Evolutionary conservation across 1,139 yeast species (phyloP), one percentile per base, ranked within the genome.

Genomic region (Pichia sp.): DNA sequence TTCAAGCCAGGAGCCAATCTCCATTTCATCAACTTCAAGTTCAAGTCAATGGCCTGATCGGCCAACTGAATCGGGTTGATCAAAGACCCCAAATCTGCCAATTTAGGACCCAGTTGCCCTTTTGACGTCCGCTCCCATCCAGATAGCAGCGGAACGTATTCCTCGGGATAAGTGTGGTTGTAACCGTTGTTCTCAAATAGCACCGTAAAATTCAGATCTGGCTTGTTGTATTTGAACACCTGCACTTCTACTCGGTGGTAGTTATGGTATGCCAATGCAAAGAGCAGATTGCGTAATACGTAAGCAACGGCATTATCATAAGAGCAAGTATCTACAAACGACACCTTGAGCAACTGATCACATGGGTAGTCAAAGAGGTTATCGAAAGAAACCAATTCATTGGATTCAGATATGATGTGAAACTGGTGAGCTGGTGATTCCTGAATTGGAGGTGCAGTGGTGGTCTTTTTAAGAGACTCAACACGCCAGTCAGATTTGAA

Each of bases 1-100:
- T 92, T 75, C 6, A 92, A 61, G 8, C 78, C 74, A 0, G 98
- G 97, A 1, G 88, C 90, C 31, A 92, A 76, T 54, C 98, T 73
- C 99, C 99, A 92, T 62, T 88, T 88, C 98, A 92, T 94, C 39
- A 92, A 69, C 64, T 85, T 85, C 51, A 94, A 68, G 58, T 92
- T 92, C 48, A 92, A 69, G 61, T 90, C 96, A 4, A 88, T 92
- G 0, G 97, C 94, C 61, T 92, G 97, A 49, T 82, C 85, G 0
- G 97, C 95, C 27, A 92, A 68, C 52, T 83, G 81, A 5, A 69
- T 53, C 0, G 98, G 98, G 58, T 90, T 80, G 40, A 92, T 78
- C 41, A 92, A 68, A 1, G 86, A 67, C 1, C 95, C 88, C 45
- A 92, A 65, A 59, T 92, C 94, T 0, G 95, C 87, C 33, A 83